A percentile compares a stretch with the other conserved stretches of the same genome.
These are phyloP conservation scores for Fusarium phyllophilum DNA, from an alignment of 2,329 filamentous ascomycete species.

Conservation along the genomic window DNA sequence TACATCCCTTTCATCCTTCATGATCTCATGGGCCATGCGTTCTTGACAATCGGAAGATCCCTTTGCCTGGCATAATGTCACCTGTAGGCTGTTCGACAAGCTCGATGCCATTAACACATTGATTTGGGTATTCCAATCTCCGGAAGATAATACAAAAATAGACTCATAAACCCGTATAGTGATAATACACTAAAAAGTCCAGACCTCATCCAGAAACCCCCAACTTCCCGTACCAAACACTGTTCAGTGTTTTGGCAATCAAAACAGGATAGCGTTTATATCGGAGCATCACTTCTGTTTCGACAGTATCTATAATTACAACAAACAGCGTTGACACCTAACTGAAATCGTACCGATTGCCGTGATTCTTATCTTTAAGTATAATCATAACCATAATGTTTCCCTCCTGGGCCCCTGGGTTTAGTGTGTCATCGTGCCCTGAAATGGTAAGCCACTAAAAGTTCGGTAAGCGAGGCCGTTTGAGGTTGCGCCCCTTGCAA, in stretches of 20 bases:
- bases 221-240: background rate
- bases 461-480: background rate
- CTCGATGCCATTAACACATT: background rate
- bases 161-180: rapidly evolving
- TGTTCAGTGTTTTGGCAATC: background rate
- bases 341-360: background rate
- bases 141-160: background rate
- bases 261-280: background rate
- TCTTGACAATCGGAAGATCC: background rate
- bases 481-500: slow-evolving; percentile 3
- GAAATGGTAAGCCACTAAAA: background rate
- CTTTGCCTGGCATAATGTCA: rapidly evolving
- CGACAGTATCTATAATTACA: background rate
- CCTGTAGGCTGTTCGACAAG: no score
- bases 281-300: background rate
- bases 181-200: background rate
- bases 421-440: background rate
- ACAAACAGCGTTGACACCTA: background rate
- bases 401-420: background rate
- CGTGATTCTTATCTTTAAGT: background rate
- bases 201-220: background rate
- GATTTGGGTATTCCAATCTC: no score
- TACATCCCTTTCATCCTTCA: rapidly evolving
- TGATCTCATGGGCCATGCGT: background rate
- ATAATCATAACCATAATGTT: background rate